These are phyloP conservation scores for Phyllosticta citriasiana DNA, from an alignment of 2,329 filamentous ascomycete species.

Conservation along the genomic window DNA sequence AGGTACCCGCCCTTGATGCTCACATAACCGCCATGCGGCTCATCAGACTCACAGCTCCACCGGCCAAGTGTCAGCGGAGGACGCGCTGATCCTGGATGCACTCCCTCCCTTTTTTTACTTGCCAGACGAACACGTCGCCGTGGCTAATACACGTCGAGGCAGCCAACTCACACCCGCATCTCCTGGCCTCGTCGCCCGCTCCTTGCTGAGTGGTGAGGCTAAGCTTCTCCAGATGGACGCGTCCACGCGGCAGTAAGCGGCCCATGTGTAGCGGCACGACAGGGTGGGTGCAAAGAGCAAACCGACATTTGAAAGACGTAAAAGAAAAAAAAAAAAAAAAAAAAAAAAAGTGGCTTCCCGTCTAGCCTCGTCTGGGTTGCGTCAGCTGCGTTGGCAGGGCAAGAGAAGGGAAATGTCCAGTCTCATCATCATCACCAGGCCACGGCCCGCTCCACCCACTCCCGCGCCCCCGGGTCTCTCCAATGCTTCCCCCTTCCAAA, in stretches of 20 bases:
- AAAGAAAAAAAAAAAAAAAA: too few relatives aligned
- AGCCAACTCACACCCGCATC: conserved; percentile 10
- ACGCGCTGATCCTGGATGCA: neutral
- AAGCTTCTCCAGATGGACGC: neutral
- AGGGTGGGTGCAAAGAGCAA: neutral
- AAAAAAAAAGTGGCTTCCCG: neutral
- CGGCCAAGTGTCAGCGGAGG: too few relatives aligned
- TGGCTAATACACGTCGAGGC: conserved; percentile 7
- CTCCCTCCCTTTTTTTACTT: neutral
- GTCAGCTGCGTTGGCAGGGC: conserved; percentile 8
- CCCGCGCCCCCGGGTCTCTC: conserved; percentile 3
- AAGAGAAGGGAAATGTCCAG: neutral
- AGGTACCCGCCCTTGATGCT: neutral
- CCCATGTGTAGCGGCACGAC: neutral
- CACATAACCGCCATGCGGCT: neutral
- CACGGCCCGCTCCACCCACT: conserved; percentile 8
- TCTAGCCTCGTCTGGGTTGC: neutral
- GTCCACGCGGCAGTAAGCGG: neutral
- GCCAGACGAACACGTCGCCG: neutral
- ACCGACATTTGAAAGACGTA: neutral
- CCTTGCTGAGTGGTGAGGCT: neutral
- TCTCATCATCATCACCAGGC: neutral
- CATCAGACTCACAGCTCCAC: neutral
- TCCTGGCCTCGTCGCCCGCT: neutral
- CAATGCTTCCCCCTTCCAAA: conserved; percentile 7